Base-by-base conservation (phyloP, 2,329 filamentous ascomycete genomes). In the Fusarium sp. region DNA sequence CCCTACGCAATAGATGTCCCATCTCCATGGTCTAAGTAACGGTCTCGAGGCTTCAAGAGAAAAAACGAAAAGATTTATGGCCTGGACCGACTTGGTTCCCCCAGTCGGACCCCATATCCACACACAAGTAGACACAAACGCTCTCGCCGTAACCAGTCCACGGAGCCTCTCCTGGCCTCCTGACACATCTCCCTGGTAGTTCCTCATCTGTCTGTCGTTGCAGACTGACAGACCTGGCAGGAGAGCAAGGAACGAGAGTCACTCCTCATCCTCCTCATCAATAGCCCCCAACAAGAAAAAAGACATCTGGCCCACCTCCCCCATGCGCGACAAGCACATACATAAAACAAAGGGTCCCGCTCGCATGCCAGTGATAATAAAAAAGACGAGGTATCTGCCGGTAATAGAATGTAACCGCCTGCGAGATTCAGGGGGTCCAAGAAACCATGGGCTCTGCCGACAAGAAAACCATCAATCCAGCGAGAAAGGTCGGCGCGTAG, bases 61-160 rank as follows among this genome's bases (percentile, higher is more conserved):
- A 83, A 83, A 82, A 83, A 82, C 75, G 78, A 83, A 80, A 83
- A 83, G 79, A 83, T 84, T 79, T 83, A 84, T 84, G 79, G 83
- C 83, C 81, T 83, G 83, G 80, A 78, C 69, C 75, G 62, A 66
- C 73, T 60, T 48, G 67, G 70, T 75, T 73, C 60, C 60, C 74
- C 71, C 60, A 72, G 67, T 30, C 74, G 57, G 64, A 56, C 66
- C 67, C 74, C 73, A 68, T 70, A 69, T 74, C 72, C 73, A 73
- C 68, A 66, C 73, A 74, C 71, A 76, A 67, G 69, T 67, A 68
- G 55, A 69, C 73, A 58, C 70, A 73, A 67, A 71, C 64, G 66
- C 73, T 61, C 71, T 63, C 59, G 67, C 62, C 69, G 60, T 70
- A 58, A 67, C 63, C 70, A 67, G 67, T 67, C 73, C 64, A 67